phyloP scores from a whole-genome alignment of 441 rosid genomes.

The Isatis lusitanica region DNA sequence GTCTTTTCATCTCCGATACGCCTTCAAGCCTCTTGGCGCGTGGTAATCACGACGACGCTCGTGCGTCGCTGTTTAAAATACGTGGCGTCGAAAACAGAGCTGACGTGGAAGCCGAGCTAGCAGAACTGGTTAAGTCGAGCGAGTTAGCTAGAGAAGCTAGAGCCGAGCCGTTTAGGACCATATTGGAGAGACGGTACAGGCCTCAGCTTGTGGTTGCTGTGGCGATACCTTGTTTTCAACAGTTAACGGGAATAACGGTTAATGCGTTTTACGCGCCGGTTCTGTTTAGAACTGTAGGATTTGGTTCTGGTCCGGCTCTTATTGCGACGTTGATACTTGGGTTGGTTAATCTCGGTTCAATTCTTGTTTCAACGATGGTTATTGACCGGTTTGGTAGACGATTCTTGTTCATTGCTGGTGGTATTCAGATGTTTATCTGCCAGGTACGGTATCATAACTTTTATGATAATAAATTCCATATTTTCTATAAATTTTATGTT shows the following conservation, averaged over 20 bases:
- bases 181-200: conserved; percentile 63
- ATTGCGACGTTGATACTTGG: conserved; percentile 65
- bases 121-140: conserved; percentile 49
- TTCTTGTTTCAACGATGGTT: conserved; percentile 51
- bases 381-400: conserved; percentile 78
- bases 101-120: conserved; percentile 53
- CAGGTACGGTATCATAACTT: too few species aligned
- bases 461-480: not conserved
- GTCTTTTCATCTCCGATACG: conserved; percentile 66
- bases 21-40: conserved; percentile 72
- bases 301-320: conserved; percentile 64
- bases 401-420: conserved; percentile 64
- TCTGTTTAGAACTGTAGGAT: conserved; percentile 72
- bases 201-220: conserved; percentile 73
- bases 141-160: conserved; percentile 47
- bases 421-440: conserved; percentile 48
- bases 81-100: conserved; percentile 43
- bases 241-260: conserved; percentile 67
- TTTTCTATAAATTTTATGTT: not conserved
- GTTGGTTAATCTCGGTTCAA: conserved; percentile 58
- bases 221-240: conserved; percentile 69
- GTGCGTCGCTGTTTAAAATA: conserved; percentile 47
- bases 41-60: conserved; percentile 59
- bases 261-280: conserved; percentile 82
- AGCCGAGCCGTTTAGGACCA: conserved; percentile 51